These are phyloP conservation scores for Sporopachydermia lactativora DNA, from an alignment of 805 yeast genomes.

Conservation along the genomic window DNA sequence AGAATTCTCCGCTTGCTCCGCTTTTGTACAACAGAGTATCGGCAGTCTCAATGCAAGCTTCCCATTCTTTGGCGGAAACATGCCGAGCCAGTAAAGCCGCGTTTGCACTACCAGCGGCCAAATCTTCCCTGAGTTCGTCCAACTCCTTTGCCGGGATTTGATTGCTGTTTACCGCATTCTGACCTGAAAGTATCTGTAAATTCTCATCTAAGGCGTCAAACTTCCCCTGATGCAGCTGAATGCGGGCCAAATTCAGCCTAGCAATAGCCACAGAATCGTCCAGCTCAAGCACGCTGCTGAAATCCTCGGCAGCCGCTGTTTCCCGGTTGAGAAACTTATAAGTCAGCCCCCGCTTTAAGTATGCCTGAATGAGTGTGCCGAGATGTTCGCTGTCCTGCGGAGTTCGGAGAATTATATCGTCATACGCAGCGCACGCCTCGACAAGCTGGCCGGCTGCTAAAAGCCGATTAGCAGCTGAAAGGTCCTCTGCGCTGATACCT, in stretches of 20 bases:
- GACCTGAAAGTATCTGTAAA: slow-evolving; percentile 5
- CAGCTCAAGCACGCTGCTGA: slow-evolving; percentile 17
- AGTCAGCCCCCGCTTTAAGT: slow-evolving; percentile 23
- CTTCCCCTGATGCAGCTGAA: slow-evolving; percentile 19
- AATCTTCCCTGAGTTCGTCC: slow-evolving; percentile 4
- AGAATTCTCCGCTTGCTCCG: not conserved
- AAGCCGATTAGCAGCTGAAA: not conserved
- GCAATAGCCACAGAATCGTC: slow-evolving; percentile 23
- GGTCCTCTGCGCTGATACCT: no score
- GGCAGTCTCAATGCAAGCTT: not conserved
- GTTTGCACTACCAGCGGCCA: not conserved
- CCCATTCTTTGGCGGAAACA: no score
- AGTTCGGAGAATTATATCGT: not conserved
- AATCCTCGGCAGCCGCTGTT: slow-evolving; percentile 21
- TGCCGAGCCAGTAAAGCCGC: not conserved
- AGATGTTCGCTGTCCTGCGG: not conserved
- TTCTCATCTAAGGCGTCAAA: slow-evolving; percentile 13
- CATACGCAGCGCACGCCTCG: not conserved
- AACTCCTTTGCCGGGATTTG: slow-evolving; percentile 8
- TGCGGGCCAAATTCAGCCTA: slow-evolving; percentile 18
- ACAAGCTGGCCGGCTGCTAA: not conserved
- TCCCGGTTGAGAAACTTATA: slow-evolving; percentile 20
- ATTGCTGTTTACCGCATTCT: slow-evolving; percentile 8
- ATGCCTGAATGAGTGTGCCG: slow-evolving; percentile 16
- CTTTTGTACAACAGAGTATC: not conserved